Base-by-base conservation (phyloP, 2,329 filamentous ascomycete species). In the Penicillium polonicum region DNA sequence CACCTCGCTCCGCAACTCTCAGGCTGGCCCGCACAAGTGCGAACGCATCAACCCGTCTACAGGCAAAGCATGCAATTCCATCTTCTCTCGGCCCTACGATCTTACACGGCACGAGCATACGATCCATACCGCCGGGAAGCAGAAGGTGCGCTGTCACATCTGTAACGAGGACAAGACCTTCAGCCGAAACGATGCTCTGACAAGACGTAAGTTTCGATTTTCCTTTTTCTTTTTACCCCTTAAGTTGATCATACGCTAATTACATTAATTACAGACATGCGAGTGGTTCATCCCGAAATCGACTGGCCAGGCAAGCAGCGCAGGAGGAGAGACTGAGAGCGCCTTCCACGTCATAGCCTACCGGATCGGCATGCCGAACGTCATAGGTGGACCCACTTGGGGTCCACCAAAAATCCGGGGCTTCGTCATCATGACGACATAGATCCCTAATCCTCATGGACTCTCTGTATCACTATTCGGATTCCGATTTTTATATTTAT, bases 91-190 rank as follows among this genome's bases (percentile, higher is more conserved):
- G 21, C 94, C 94, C 1, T 99, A 99, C 80, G 94, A 99, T 75
- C 82, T 99, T 52, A 99, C 94, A 0, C 84, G 94, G 23, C 94
- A 99, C 72, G 94, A 99, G 74, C 93, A 97, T 65, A 97, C 94
- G 0, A 97, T 97, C 63, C 94, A 97, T 82, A 97, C 97, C 68
- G 88, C 87, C 1, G 87, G 90, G 68, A 97, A 97, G 81, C 88
- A 92, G 74, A 97, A 97, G 80, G 92, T 97, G 8, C 88, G 91
- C 44, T 99, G 94, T 76, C 87, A 92, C 61, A 79, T 96, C 48
- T 99, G 94, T 77, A 92, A 90, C 2, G 92, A 97, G 68, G 93
- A 97, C 71, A 97, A 97, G 83, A 95, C 91, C 0, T 99, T 99
- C 71, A 96, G 92, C 67, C 87, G 94, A 57, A 94, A 93, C 63